Evolutionary conservation across 441 rosid genomes (phyloP).

Genomic region (Gossypium lobatum): DNA sequence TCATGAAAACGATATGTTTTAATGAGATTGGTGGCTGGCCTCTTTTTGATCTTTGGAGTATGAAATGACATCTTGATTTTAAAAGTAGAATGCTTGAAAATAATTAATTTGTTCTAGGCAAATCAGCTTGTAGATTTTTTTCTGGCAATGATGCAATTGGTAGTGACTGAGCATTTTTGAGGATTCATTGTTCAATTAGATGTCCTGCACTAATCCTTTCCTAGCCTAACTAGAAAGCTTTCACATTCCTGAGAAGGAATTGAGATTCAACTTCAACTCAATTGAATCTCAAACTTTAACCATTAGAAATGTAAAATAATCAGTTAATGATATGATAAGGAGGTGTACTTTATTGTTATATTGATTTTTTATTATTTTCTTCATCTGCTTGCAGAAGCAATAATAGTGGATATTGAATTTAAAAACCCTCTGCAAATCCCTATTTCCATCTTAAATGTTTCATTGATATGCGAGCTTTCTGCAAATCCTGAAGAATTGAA

Average conservation of each 20-base stretch:
- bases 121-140: not conserved
- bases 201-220: not conserved
- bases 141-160: not conserved
- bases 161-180: not conserved
- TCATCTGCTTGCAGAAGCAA: slow-evolving; percentile 53
- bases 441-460: slow-evolving; percentile 59
- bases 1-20: not conserved
- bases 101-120: not conserved
- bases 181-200: not conserved
- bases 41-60: slow-evolving; percentile 2
- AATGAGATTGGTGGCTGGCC: not conserved
- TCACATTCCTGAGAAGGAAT: not conserved
- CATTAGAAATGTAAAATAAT: not conserved
- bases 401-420: slow-evolving; percentile 70
- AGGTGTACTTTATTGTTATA: not conserved
- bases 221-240: not conserved
- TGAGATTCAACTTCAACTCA: not conserved
- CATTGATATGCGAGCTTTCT: slow-evolving; percentile 76
- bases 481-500: slow-evolving; percentile 50
- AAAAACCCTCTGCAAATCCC: slow-evolving; percentile 76
- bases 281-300: not conserved
- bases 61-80: not conserved
- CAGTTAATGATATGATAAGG: not conserved
- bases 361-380: slow-evolving; percentile 5
- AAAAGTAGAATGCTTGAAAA: not conserved